Conservation (phyloP, 495 filamentous ascomycete species). For the Penicillium fimorum region DNA sequence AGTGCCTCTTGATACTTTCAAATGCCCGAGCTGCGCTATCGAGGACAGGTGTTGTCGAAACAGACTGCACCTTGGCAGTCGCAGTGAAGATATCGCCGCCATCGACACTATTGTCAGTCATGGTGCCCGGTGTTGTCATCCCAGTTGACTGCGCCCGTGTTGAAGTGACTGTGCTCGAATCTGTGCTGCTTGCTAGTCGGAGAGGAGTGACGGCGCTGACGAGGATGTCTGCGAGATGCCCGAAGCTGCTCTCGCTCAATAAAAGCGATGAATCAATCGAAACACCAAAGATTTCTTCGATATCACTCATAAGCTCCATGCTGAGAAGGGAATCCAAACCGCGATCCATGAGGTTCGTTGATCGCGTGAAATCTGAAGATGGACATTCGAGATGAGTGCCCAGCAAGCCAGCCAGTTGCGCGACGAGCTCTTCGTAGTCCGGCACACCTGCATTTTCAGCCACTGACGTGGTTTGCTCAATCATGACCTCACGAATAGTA, state of each 20-base stretch:
- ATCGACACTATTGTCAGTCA: background rate
- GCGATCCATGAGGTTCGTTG: slow-evolving; percentile 13
- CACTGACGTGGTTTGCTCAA: background rate
- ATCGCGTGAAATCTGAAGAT: background rate
- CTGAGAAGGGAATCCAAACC: slow-evolving; percentile 24
- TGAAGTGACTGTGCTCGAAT: background rate
- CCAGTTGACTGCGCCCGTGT: background rate
- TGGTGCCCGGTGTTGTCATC: background rate
- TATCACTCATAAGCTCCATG: slow-evolving; percentile 24
- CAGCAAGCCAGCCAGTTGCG: background rate
- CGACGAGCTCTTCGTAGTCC: background rate
- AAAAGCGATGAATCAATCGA: slow-evolving; percentile 17
- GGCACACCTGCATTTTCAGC: background rate
- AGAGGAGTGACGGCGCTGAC: background rate
- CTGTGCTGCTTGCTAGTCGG: background rate
- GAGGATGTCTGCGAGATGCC: slow-evolving; percentile 7
- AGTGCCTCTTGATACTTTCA: background rate
- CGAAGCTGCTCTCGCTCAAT: slow-evolving; percentile 2
- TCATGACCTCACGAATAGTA: background rate
- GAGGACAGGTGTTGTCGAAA: background rate
- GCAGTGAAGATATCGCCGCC: background rate
- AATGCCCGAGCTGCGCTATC: background rate
- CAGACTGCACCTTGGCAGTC: background rate
- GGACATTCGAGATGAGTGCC: slow-evolving; percentile 1
- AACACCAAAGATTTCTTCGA: slow-evolving; percentile 20